Evolutionary conservation across 768 basidiomycete genomes (phyloP).

Genomic region (Trametes cingulata): DNA sequence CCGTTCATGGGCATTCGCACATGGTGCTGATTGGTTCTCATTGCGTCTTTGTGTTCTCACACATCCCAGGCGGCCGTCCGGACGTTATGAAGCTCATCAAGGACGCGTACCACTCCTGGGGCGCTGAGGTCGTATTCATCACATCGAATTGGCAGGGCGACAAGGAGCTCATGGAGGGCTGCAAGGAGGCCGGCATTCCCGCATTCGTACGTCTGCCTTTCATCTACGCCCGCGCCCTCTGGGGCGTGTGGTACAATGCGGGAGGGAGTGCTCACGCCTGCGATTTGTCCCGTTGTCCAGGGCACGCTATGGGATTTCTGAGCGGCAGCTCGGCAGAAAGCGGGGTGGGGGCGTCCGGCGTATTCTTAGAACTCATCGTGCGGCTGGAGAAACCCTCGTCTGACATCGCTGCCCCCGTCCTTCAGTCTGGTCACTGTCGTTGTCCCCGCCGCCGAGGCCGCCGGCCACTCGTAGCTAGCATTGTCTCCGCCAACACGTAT

Average conservation of each 20-base stretch:
- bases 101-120: conserved; percentile 38
- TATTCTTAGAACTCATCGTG: conserved; percentile 16
- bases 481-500: conserved; percentile 10
- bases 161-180: conserved; percentile 43
- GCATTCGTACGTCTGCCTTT: conserved; percentile 35
- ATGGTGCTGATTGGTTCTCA: background rate
- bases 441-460: background rate
- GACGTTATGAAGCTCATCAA: conserved; percentile 41
- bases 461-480: background rate
- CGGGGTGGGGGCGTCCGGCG: background rate
- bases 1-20: background rate
- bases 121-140: conserved; percentile 45
- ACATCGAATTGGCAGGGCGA: conserved; percentile 44
- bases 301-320: conserved; percentile 43
- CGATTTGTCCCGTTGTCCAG: conserved; percentile 18
- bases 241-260: background rate
- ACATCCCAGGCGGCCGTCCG: conserved; percentile 36
- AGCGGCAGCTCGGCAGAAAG: conserved; percentile 8
- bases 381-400: background rate
- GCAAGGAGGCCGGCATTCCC: conserved; percentile 38
- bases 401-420: background rate
- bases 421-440: background rate
- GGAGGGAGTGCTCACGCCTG: background rate
- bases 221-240: background rate
- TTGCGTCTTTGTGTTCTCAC: background rate